Percentiles rank a stretch among this genome's conserved stretches.
These are phyloP conservation scores for Coniochaeta sp. DNA, from an alignment of 2,329 filamentous ascomycete species.

Conservation along the genomic window DNA sequence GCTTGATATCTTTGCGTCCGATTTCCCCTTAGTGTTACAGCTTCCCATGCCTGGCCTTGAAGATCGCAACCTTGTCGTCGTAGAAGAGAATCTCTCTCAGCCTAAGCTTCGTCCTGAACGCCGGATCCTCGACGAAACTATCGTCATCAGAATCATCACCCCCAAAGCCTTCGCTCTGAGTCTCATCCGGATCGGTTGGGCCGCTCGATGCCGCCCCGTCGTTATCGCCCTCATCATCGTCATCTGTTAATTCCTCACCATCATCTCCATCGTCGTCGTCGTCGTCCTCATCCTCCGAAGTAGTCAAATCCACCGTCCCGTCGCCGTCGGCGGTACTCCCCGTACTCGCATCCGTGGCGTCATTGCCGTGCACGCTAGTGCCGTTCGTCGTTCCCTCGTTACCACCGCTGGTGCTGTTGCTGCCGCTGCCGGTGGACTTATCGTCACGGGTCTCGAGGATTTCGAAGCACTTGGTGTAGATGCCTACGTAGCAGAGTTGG, in stretches of 20 bases:
- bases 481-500: conserved; percentile 69
- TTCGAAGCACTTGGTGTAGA: conserved; percentile 74
- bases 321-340: conserved; percentile 21
- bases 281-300: conserved; percentile 24
- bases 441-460: conserved; percentile 58
- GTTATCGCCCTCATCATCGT: conserved; percentile 28
- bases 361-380: background rate
- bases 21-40: too few species aligned
- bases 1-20: too few species aligned
- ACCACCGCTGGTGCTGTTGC: too few species aligned
- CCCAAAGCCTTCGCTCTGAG: conserved; percentile 26
- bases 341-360: conserved; percentile 9
- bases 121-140: conserved; percentile 38
- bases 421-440: conserved; percentile 25
- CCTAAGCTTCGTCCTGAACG: conserved; percentile 42
- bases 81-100: conserved; percentile 77
- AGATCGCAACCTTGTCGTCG: conserved; percentile 75
- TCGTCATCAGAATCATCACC: conserved; percentile 36
- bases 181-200: conserved; percentile 19
- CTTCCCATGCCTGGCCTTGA: conserved; percentile 63
- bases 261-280: conserved; percentile 34
- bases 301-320: conserved; percentile 14
- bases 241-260: conserved; percentile 34
- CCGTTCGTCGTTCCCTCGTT: conserved; percentile 7
- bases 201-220: conserved; percentile 22